These are phyloP conservation scores for Fusarium papillatum DNA, from an alignment of 2,329 filamentous ascomycete genomes.

Conservation along the genomic window DNA sequence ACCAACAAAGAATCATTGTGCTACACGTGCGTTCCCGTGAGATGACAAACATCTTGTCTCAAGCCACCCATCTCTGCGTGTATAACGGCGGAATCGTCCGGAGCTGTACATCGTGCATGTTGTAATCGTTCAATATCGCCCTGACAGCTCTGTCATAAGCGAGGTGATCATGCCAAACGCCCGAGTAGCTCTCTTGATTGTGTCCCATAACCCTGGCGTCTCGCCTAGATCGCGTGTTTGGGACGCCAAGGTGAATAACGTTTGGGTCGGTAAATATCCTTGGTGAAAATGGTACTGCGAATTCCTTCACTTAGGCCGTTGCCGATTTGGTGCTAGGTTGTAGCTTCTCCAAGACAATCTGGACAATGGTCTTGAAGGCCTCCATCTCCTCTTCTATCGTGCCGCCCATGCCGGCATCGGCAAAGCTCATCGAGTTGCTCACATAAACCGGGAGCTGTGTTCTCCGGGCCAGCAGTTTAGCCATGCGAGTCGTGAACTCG, in stretches of 20 bases:
- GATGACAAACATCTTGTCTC: conserved; percentile 41
- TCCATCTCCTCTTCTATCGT: conserved; percentile 96
- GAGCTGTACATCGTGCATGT: conserved; percentile 29
- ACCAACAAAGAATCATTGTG: conserved; percentile 14
- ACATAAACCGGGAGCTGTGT: conserved; percentile 87
- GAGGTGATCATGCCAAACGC: conserved; percentile 1
- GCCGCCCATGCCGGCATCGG: conserved; percentile 80
- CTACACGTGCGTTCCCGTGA: conserved; percentile 29
- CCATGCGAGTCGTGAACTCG: conserved; percentile 89
- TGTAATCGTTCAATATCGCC: conserved; percentile 31
- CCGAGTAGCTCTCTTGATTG: conserved; percentile 1
- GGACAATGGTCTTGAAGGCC: conserved; percentile 81
- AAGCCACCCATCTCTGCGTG: conserved; percentile 29
- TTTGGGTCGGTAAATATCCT: not conserved
- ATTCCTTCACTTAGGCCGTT: not conserved
- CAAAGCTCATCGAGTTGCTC: conserved; percentile 87
- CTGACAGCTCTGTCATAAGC: conserved; percentile 33
- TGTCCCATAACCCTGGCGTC: not conserved
- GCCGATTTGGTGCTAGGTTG: conserved; percentile 27
- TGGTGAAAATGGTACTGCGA: not conserved
- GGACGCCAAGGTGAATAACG: not conserved
- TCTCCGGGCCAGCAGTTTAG: conserved; percentile 84
- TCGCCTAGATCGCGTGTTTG: not conserved
- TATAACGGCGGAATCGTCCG: conserved; percentile 31
- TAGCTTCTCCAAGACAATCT: conserved; percentile 66